These are phyloP conservation scores for Paramicrosporidium saccamoebae DNA, from an alignment of 371 early-diverging fungal species.

Conservation along the genomic window DNA sequence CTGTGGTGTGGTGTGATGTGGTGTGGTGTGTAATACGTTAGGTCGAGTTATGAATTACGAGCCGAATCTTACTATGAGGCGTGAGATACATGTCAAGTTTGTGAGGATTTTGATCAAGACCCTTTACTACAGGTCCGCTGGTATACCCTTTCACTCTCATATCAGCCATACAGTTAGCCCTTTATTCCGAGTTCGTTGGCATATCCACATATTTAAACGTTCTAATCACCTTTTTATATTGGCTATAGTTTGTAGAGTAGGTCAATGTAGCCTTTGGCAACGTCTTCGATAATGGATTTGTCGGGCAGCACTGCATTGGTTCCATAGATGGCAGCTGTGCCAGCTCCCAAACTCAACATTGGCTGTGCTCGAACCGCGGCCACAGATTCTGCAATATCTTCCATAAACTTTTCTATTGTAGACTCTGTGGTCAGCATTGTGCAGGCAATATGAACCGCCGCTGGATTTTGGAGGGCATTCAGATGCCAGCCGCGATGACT, in stretches of 20 bases:
- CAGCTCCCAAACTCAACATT: conserved; percentile 7
- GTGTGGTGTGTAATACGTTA: too few relatives aligned
- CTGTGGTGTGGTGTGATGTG: too few relatives aligned
- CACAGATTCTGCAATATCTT: conserved; percentile 40
- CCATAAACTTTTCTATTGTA: conserved; percentile 27
- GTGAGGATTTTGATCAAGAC: too few relatives aligned
- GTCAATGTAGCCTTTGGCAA: conserved; percentile 51
- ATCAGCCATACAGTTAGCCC: too few relatives aligned
- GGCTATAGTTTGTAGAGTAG: conserved; percentile 29
- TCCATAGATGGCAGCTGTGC: conserved; percentile 61
- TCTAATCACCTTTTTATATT: conserved; percentile 1
- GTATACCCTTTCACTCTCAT: not conserved
- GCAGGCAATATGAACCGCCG: conserved; percentile 61
- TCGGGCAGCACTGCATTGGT: conserved; percentile 59
- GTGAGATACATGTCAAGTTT: too few relatives aligned
- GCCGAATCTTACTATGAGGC: too few relatives aligned
- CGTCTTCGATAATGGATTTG: conserved; percentile 39
- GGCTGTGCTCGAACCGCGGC: conserved; percentile 24
- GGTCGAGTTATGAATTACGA: too few relatives aligned
- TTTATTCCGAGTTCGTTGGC: too few relatives aligned
- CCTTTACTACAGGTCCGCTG: conserved; percentile 1
- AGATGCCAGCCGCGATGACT: conserved; percentile 41
- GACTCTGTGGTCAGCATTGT: conserved; percentile 34
- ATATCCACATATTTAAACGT: too few relatives aligned
- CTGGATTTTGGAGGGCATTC: conserved; percentile 53